Base-by-base conservation (phyloP, 345 rosid genomes). In the Lepidium aucheri region DNA sequence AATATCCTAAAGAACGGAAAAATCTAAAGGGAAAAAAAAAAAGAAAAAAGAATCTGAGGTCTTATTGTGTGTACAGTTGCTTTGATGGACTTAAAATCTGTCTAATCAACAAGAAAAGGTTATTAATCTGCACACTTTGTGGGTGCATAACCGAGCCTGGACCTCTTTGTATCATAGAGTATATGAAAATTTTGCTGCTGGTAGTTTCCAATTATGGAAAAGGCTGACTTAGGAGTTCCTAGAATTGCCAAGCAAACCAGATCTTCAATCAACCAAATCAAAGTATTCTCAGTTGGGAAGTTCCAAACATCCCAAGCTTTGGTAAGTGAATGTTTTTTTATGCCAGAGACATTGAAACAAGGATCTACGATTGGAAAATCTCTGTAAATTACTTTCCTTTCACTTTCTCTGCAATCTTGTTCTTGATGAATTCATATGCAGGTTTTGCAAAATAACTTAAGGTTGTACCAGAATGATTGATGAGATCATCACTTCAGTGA, bases 151-250 rank as follows among this genome's bases (percentile, higher is more conserved):
- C 98, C 98, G 15, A 92, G 85, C 80, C 89, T 82, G 1, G 95
- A 84, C 73, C 65, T 83, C 72, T 83, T 80, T 6, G 83, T 87
- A 52, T 92, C 98, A 74, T 87, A 92, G 30, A 86, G 59, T 50
- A 92, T 73, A 17, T 86, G 92, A 66, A 89, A 89, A 67, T 89
- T 87, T 75, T 85, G 96, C 80, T 92, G 98, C 85, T 85, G 91
- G 60, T 83, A 93, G 72, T 90, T 93, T 4, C 97, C 99, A 1
- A 93, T 85, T 18, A 93, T 93, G 0, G 99, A 93, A 16, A 90
- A 83, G 0, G 87, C 84, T 15, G 96, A 85, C 43, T 51, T 78
- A 0, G 97, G 92, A 34, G 95, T 90, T 70, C 97, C 90, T 46
- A 93, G 64, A 46, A 93, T 76, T 3, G 97, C 99, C 74, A 93